Base-by-base conservation (phyloP, 1,284 basidiomycete genomes). In the Boletus smithii region DNA sequence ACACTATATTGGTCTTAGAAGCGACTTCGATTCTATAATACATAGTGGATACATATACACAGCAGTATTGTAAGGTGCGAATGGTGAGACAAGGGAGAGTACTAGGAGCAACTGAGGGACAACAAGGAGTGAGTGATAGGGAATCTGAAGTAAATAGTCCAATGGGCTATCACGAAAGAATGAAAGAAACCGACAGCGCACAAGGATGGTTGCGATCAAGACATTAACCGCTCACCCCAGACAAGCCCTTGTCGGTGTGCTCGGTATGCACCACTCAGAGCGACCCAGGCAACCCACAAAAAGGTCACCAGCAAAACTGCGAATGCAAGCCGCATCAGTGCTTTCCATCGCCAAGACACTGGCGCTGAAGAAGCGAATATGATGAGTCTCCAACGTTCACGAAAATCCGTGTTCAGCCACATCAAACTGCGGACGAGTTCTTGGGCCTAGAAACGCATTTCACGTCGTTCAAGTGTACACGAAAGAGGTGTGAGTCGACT, bases 161-260 rank as follows among this genome's bases (percentile, higher is more conserved):
- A 13, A 1, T 39, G 30, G 17, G 26, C 33, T 50, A 36, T 36
- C 29, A 34, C 9, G 17, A 34, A 22, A 34, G 16, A 33, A 39
- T 6, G 26, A 24, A 44, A 39, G n/a, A 35, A 38, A 9, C 8
- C 13, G 41, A 14, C 3, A 20, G 20, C 20, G 17, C 9, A 27
- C 36, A 34, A 29, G 7, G 13, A 24, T 18, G 35, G 30, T 33
- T 26, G 23, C 3, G 13, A 9, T 62, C 38, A 88, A 31, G 80
- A 84, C 74, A 87, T 83, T 48, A 88, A 70, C 45, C 80, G 75
- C 58, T 85, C 83, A 35, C 85, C 85, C 85, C 85, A 88, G 13
- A 88, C 77, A 22, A 87, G 74, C 36, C 84, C 71, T 55, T 86
- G 79, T 53, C 80, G 72, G 59, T 88, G 82, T 13, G 85, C 85